Evolutionary conservation across 2,329 filamentous ascomycete species (phyloP).

Genomic region (Ascosphaera acerosa): DNA sequence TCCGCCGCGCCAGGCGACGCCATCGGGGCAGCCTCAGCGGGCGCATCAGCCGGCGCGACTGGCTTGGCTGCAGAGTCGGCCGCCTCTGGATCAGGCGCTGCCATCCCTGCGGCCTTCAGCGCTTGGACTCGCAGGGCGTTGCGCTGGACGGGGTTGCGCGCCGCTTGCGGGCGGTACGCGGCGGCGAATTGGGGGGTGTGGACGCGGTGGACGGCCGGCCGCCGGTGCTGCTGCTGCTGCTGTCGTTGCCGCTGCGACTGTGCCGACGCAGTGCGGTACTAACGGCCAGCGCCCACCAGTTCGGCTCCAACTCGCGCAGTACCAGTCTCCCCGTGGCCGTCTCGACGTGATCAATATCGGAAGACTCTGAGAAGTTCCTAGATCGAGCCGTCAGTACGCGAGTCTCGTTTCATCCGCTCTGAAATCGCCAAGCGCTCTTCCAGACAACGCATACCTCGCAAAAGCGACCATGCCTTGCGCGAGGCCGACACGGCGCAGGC

Average conservation of each 20-base stretch:
- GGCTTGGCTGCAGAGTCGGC: no score
- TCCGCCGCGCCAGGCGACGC: not conserved
- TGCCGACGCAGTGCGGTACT: no score
- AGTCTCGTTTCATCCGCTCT: no score
- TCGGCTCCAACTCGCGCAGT: slow-evolving; percentile 61
- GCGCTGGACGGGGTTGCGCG: not conserved
- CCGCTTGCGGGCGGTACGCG: not conserved
- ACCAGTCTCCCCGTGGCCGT: slow-evolving; percentile 73
- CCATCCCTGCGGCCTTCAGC: not conserved
- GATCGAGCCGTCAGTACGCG: no score
- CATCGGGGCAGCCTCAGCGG: no score
- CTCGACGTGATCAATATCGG: slow-evolving; percentile 61
- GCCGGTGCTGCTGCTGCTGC: no score
- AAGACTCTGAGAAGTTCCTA: slow-evolving; percentile 56
- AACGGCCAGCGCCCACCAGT: slow-evolving; percentile 94
- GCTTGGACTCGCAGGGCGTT: not conserved
- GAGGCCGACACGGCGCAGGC: slow-evolving; percentile 73
- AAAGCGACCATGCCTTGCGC: slow-evolving; percentile 95
- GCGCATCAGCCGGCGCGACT: not conserved
- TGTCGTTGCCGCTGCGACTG: no score
- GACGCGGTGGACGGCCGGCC: slow-evolving; percentile 3
- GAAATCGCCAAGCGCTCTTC: not conserved
- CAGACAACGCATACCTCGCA: slow-evolving; percentile 29
- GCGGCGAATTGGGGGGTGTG: not conserved
- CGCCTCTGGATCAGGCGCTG: no score